Evolutionary conservation across 768 basidiomycete genomes (phyloP), one percentile per base, ranked within the genome.

Genomic region (Tricholoma saponaceum): DNA sequence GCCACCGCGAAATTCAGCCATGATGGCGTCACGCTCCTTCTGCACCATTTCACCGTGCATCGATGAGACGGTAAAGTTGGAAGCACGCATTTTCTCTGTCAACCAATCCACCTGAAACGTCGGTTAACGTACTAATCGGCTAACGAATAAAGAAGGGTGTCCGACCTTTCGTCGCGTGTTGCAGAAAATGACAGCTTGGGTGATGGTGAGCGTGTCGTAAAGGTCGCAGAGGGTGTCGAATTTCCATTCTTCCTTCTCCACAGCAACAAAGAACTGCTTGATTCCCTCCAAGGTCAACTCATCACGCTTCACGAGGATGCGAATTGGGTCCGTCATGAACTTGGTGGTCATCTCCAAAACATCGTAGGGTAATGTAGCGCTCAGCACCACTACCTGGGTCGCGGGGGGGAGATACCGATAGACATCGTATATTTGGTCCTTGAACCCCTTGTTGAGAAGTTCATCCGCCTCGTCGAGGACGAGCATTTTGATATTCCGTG

Each of bases 211-310:
- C 26, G 96, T 98, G 73, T 98, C 96, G 75, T 97, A 98, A 50
- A 99, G 76, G 76, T 97, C 96, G 70, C 92, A 97, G 30, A 99
- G 81, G 0, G 95, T 98, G 74, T 98, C 95, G 68, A 97, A 95
- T 71, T 99, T 99, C 95, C 95, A 98, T 69, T 99, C 96, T 74
- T 99, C 96, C 77, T 98, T 97, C 76, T 98, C 96, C 56, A 99
- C 96, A 47, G 95, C 96, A 52, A 99, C 92, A 79, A 95, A 95
- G 77, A 95, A 95, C 70, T 96, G 93, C 67, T 95, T 95, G 76
- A 95, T 95, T 8, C 90, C 90, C 68, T 99, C 96, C 56, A 98
- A 81, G 52, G 96, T 97, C 81, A 98, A 83, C 75, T 99, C 96
- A 69, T 98, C 95, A 89, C 95, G 93, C 81, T 98, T 97, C 73